Evolutionary conservation across 2,329 filamentous ascomycete genomes (phyloP), one percentile per base, ranked within the genome.

Genomic region (Curvularia hawaiiensis): DNA sequence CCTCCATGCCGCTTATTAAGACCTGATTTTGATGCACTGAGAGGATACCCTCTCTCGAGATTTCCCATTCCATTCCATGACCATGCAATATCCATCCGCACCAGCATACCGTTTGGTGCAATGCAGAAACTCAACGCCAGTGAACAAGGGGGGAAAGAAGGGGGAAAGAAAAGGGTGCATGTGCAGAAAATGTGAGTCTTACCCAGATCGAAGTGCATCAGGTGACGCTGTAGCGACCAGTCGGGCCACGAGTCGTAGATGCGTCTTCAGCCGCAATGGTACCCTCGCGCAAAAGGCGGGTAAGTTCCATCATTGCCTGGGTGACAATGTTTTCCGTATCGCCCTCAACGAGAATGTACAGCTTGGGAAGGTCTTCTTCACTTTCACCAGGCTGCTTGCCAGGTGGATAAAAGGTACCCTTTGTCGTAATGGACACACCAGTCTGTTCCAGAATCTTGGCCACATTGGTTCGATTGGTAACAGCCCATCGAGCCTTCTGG

Each of bases 391-490:
- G 92, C 64, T 91, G 89, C 75, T 96, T 96, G 64, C 92, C 93
- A 1, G 87, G 72, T 1, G 89, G 77, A 70, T 98, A 98, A 76
- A 92, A 98, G 60, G 85, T 95, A 65, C 95, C 95, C 81, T 99
- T 99, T 44, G 92, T 97, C 0, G 95, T 99, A 75, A 99, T 99
- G 7, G 92, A 97, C 1, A 93, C 96, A 40, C 92, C 94, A 0
- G 94, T 97, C 10, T 91, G 86, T 72, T 99, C 95, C 63, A 99
- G 84, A 67, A 99, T 97, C 83, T 98, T 99, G 67, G 94, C 93
- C 56, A 99, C 95, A 71, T 99, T 99, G 35, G 95, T 98, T 64
- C 95, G 88, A 77, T 99, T 99, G 39, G 95, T 99, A 79, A 99
- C 95, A 11, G 92, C 94, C 95, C 95, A 99, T 68, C 95, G 87